A percentile compares a stretch with the other conserved stretches of the same genome.
Evolutionary conservation across 2,329 filamentous ascomycete genomes (phyloP).

Genomic region (Hypoxylon sp.): DNA sequence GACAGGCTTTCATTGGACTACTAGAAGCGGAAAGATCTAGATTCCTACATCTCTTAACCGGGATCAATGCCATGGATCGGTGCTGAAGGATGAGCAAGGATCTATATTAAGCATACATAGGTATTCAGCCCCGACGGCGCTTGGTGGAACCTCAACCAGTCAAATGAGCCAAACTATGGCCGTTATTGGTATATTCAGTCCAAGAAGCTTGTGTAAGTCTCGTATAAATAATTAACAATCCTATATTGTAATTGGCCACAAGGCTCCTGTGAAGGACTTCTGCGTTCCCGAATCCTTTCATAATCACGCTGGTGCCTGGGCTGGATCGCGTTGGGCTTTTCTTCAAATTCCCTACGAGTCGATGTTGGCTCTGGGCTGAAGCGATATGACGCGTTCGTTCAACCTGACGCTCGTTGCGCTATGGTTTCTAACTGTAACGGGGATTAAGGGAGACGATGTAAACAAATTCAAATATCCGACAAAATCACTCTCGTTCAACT

Average conservation of each 20-base stretch:
- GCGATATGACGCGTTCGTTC: slow-evolving; percentile 16
- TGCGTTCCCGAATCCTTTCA: not conserved
- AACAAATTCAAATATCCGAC: slow-evolving; percentile 23
- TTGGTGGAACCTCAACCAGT: not conserved
- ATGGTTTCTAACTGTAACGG: not conserved
- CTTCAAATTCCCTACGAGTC: not conserved
- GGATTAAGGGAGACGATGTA: slow-evolving; percentile 3
- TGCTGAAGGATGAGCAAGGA: not conserved
- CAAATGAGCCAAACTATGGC: not conserved
- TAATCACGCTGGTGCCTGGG: not conserved
- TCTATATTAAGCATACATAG: not conserved
- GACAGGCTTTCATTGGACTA: not conserved
- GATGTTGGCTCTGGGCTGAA: not conserved
- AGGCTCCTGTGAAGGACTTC: not conserved
- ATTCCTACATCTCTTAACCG: not conserved
- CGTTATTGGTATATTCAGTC: not conserved
- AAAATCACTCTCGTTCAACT: slow-evolving; percentile 6
- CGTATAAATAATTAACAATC: not conserved
- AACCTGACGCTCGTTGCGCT: not conserved
- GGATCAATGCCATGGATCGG: not conserved
- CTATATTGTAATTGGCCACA: not conserved
- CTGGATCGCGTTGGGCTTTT: not conserved
- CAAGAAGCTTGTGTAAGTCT: not conserved
- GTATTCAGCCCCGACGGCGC: not conserved
- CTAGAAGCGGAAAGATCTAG: not conserved